A percentile compares a stretch with the other conserved stretches of the same genome.
These are phyloP conservation scores for Boletellus ananas DNA, from an alignment of 768 basidiomycete genomes.

Conservation along the genomic window DNA sequence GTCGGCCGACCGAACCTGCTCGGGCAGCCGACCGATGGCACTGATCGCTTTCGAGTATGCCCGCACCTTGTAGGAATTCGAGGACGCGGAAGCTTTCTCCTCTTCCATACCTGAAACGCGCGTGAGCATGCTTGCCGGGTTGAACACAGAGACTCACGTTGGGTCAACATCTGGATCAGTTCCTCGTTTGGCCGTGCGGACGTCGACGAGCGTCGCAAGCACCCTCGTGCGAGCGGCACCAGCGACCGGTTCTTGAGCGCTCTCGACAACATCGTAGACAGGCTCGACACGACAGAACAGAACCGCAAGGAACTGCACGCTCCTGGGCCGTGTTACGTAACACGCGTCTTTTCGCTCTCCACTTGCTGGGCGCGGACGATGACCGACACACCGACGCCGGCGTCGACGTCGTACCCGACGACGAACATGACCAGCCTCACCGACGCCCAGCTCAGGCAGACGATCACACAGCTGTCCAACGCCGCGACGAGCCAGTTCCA, in stretches of 20 bases:
- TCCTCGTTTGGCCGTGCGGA: slow-evolving; percentile 33
- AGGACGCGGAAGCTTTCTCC: slow-evolving; percentile 33
- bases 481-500: slow-evolving; percentile 38
- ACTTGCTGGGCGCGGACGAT: slow-evolving; percentile 12
- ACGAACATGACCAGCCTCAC: slow-evolving; percentile 45
- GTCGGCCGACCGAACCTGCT: slow-evolving; percentile 41
- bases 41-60: slow-evolving; percentile 49
- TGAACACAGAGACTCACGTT: slow-evolving; percentile 32
- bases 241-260: slow-evolving; percentile 7
- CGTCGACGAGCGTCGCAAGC: slow-evolving; percentile 17
- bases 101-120: slow-evolving; percentile 36
- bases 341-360: slow-evolving; percentile 15
- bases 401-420: slow-evolving; percentile 31
- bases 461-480: slow-evolving; percentile 50
- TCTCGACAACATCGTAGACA: slow-evolving; percentile 18
- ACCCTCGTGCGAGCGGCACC: slow-evolving; percentile 1
- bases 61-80: slow-evolving; percentile 48
- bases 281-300: no score
- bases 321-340: slow-evolving; percentile 20
- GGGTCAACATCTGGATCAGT: slow-evolving; percentile 39
- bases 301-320: neutral
- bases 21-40: slow-evolving; percentile 36
- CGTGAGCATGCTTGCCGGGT: neutral
- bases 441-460: slow-evolving; percentile 61
- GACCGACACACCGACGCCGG: slow-evolving; percentile 25